Evolutionary conservation across 495 filamentous ascomycete species (phyloP), one percentile per base, ranked within the genome.

Genomic region (Neurospora sp.): DNA sequence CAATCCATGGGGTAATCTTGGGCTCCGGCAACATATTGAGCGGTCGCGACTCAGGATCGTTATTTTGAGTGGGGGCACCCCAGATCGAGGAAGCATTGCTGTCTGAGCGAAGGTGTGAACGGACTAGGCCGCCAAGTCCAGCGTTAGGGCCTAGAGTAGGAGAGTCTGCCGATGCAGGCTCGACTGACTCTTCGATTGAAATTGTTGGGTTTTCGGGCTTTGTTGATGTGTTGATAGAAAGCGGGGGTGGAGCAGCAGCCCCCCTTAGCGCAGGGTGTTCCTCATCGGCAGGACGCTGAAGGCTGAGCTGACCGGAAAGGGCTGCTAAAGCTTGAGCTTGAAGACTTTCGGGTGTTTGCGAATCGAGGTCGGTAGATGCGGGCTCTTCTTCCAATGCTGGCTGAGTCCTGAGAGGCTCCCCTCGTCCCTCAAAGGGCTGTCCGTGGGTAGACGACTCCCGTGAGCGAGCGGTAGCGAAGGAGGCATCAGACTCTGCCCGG

Each of bases 21-120:
- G 75, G 71, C 0, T 76, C 78, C 80, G 39, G 76, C 76, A 48
- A 75, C 71, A 36, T 73, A 36, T 82, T 80, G 21, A 71, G 24
- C 3, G 85, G 81, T 1, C 81, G 81, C 7, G 84, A 82, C 10
- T 80, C 82, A 4, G 80, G 74, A n/a, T 77, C 77, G 0, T 78
- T 76, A 2, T 76, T 79, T 19, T 78, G 74, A 11, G 78, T 77
- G 0, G 74, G 42, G 2, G 72, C 74, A 5, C 86, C 90, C 79
- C 90, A 92, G 62, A 96, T 85, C 0, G 94, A 95, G 31, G 94
- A 97, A 48, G 87, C 84, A 71, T 91, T 91, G 82, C 96, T 98
- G 71, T 92, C 89, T 17, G 88, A 88, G 31, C 96, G 91, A 17
- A 99, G 86, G 82, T 98, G 96, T 72, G 94, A 90, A 39, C 91